Base-by-base conservation (phyloP, 371 early-diverging fungal species). In the Zancudomyces culisetae region DNA sequence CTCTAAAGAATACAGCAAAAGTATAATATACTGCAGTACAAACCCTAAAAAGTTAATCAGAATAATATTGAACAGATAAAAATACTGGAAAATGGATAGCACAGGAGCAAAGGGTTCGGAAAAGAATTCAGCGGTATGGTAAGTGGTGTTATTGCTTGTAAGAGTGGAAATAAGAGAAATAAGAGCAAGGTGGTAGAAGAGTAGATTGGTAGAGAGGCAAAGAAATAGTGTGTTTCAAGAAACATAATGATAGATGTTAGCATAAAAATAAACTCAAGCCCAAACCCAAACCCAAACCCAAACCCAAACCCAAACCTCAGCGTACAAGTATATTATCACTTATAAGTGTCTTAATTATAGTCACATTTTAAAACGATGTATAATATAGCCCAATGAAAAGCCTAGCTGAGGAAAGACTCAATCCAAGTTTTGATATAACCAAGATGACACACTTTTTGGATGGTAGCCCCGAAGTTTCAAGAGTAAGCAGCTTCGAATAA, bases 361-460 rank as follows among this genome's bases (percentile, higher is more conserved):
- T 40, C 13, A 13, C 13, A 40, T 40, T 13, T 13, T 13, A 13
- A 13, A 13, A 40, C 22, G 12, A 27, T 27, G 29, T n/a, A 27
- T 28, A 1, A 27, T n/a, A 21, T 65, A 68, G 67, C 52, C 70
- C 70, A 22, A 60, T 27, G 55, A 55, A 48, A 28, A 64, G 68
- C 29, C 59, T 70, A 20, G 60, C 63, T 41, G 77, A 78, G 57
- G 91, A 91, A 71, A 80, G 91, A 59, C 69, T 60, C 24, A 76
- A 77, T 53, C 79, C 85, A 4, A 65, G 77, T 10, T 90, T 90
- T 57, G 71, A 79, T 49, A 67, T 86, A 57, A 74, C 80, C 26
- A 76, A 83, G 27, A 55, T 91, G 66, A 89, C 88, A 22, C 69
- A 84, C 63, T 76, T 82, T 55, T 61, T 91, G 52, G 87, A 91